These are phyloP conservation scores for Cercospora canescens DNA, from an alignment of 2,329 filamentous ascomycete species.

Conservation along the genomic window DNA sequence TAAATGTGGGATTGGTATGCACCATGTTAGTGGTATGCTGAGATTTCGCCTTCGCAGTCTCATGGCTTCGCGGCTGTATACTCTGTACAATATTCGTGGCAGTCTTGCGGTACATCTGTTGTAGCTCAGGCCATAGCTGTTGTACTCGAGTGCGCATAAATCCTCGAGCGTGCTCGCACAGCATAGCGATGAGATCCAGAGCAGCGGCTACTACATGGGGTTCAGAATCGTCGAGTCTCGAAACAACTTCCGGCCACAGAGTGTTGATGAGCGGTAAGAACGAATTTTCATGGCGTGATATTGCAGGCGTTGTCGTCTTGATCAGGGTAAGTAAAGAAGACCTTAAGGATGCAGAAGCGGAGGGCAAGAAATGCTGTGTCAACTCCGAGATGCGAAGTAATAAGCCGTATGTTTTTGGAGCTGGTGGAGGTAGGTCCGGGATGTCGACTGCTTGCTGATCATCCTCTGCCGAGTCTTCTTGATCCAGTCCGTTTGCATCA, in stretches of 20 bases:
- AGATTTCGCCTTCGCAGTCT: not conserved
- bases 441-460: slow-evolving; percentile 28
- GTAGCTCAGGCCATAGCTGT: slow-evolving; percentile 61
- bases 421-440: slow-evolving; percentile 54
- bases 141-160: slow-evolving; percentile 78
- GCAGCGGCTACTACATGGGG: slow-evolving; percentile 69
- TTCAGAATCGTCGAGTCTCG: slow-evolving; percentile 66
- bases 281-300: slow-evolving; percentile 74
- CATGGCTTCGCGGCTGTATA: not conserved
- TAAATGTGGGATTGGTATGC: slow-evolving; percentile 1
- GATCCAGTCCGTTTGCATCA: slow-evolving; percentile 24
- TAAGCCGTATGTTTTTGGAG: slow-evolving; percentile 76
- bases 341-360: slow-evolving; percentile 75
- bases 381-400: slow-evolving; percentile 78
- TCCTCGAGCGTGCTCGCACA: slow-evolving; percentile 73
- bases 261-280: slow-evolving; percentile 89
- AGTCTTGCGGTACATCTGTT: slow-evolving; percentile 25
- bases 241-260: slow-evolving; percentile 80
- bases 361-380: slow-evolving; percentile 88
- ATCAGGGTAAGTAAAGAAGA: slow-evolving; percentile 77
- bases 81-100: slow-evolving; percentile 15
- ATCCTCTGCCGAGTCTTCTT: slow-evolving; percentile 27
- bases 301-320: slow-evolving; percentile 67
- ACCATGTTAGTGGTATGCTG: not conserved
- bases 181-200: slow-evolving; percentile 64